Percentiles rank a stretch among this genome's conserved stretches.
Evolutionary conservation across 73 alveolate genomes (phyloP).

Genomic region (Tetrahymena malaccensis): DNA sequence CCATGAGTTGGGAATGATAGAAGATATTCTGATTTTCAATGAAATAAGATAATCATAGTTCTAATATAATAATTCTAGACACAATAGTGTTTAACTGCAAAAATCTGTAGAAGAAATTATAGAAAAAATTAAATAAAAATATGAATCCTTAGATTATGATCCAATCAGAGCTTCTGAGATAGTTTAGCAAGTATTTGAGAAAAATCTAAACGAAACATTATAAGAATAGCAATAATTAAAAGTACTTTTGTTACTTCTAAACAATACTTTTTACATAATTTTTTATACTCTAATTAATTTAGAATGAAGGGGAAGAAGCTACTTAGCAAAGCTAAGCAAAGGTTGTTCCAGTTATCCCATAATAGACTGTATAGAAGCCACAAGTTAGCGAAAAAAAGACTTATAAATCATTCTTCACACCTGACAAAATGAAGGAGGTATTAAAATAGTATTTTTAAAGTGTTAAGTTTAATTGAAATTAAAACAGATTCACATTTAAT

Average conservation of each 20-base stretch:
- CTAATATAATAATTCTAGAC: background rate
- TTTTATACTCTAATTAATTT: background rate
- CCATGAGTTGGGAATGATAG: background rate
- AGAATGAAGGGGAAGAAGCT: background rate
- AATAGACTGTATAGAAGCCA: background rate
- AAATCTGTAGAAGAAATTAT: background rate
- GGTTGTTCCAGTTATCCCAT: background rate
- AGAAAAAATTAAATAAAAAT: background rate
- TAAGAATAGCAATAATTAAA: background rate
- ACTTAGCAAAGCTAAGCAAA: background rate
- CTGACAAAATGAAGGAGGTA: background rate
- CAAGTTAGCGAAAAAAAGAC: background rate
- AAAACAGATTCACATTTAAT: background rate
- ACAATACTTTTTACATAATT: background rate
- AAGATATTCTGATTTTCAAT: background rate
- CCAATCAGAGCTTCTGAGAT: background rate
- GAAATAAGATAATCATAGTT: background rate
- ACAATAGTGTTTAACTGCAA: background rate
- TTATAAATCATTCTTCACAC: background rate
- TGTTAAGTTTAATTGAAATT: background rate
- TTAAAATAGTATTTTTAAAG: background rate
- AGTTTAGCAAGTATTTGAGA: background rate
- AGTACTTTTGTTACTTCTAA: background rate
- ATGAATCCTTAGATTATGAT: background rate
- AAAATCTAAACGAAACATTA: background rate